Base-by-base conservation (phyloP, 2,329 filamentous ascomycete species). In the Fusarium coffeatum region DNA sequence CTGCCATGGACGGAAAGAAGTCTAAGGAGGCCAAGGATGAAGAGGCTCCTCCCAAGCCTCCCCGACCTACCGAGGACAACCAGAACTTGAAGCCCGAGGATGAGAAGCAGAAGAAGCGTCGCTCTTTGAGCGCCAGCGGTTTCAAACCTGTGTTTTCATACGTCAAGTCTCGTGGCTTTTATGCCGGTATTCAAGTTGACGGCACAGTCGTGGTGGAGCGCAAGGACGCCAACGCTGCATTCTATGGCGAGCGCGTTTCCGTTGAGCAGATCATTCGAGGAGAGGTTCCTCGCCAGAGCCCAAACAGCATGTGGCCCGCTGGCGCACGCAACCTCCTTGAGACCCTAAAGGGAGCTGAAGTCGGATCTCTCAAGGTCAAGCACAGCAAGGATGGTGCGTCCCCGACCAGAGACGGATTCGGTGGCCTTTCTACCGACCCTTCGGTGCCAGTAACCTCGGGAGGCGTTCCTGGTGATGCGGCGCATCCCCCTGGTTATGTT, bases 151-250 rank as follows among this genome's bases (percentile, higher is more conserved):
- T 86, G n/a, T 86, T 85, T 59, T 84, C 83, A 4, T 97, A 97
- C 78, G 88, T 97, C 81, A 97, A 97, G 82, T 94, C 91, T 49
- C 88, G 93, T 55, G 94, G 94, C 7, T 89, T 97, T 72, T 97
- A 97, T 76, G 94, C 93, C 2, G 93, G 93, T 30, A 87, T 97
- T 2, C 92, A 94, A 74, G 86, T 97, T 34, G 94, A 97, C 75
- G 94, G 94, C 27, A 97, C 93, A 0, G 88, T 97, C 13, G 86
- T 97, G 50, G 92, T 95, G 27, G 93, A 97, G 79, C 88, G 94
- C 53, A 90, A 88, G n/a, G 93, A 95, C 61, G 94, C 95, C 76
- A 98, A 98, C 75, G 91, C 93, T 55, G 87, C 88, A 8, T 97
- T 97, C 76, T 97, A 97, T 78, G 91, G 91, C 23, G 85, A 92